Base-by-base conservation (phyloP, 2,329 filamentous ascomycete genomes). In the Aspergillus sp. region DNA sequence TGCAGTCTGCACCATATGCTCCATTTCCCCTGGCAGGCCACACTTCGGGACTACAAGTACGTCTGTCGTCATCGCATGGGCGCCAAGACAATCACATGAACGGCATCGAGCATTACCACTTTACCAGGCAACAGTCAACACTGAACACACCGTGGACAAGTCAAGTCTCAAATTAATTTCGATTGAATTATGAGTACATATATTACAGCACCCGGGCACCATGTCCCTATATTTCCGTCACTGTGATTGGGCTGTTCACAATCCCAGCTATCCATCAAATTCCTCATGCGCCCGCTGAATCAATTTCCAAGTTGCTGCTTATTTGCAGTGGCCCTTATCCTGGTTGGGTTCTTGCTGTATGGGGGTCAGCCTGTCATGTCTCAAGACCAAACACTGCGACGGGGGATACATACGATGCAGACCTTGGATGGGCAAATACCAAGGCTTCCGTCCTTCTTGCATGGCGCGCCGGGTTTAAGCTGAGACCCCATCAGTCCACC, bases 81-180 rank as follows among this genome's bases (percentile, higher is more conserved):
- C 21, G 53, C 53, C 53, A 44, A 55, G 53, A 43, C 14, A 55
- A 55, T 55, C 53, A 55, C 53, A 55, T 55, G 53, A 43, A 55
- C 21, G 35, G 11, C 27, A 31, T 4, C 3, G 9, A 31, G 27
- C 27, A 31, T 31, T 8, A 31, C 27, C 3, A 31, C 27, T 11
- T 31, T 8, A 31, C 27, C 3, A 31, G 27, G 27, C 27, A 31
- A 31, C 27, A 31, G 3, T 31, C 9, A 31, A 31, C 27, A 31
- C 27, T 31, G 8, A 11, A 31, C 9, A 31, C 27, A 31, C 27
- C 8, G 3, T 11, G 27, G 27, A 31, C 27, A 31, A 11, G 27
- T 31, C 27, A 31, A 37, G 35, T n/a, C 35, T 7, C 35, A 51
- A 19, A 37, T 37, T 37, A 14, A 4, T 31, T 31, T 31, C 9